Evolutionary conservation across 1,284 basidiomycete species (phyloP).

Genomic region (Retiboletus fuscus): DNA sequence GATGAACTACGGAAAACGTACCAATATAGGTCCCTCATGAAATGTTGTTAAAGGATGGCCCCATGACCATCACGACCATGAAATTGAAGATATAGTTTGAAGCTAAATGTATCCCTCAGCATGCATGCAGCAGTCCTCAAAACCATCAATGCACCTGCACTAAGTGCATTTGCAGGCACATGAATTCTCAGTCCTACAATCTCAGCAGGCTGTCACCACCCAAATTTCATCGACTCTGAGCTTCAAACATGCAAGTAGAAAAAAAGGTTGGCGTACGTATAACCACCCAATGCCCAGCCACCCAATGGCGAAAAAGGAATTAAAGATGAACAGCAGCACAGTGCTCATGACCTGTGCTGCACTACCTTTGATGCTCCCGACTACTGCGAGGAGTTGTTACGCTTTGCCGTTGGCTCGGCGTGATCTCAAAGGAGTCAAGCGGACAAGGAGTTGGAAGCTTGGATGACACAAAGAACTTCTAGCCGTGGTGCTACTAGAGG

Average conservation of each 20-base stretch:
- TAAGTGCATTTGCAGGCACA: conserved; percentile 75
- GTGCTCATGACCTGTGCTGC: conserved; percentile 66
- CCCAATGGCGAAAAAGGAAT: conserved; percentile 49
- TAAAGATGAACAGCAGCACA: conserved; percentile 49
- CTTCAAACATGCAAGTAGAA: not conserved
- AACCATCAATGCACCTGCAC: conserved; percentile 53
- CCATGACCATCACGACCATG: conserved; percentile 75
- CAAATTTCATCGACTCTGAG: not conserved
- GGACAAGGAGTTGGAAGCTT: no score
- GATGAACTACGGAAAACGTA: conserved; percentile 37
- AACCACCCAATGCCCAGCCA: conserved; percentile 73
- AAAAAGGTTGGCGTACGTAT: conserved; percentile 57
- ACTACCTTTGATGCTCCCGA: conserved; percentile 41
- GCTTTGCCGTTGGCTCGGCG: no score
- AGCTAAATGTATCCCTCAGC: conserved; percentile 41
- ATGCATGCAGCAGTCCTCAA: no score
- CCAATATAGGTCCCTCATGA: conserved; percentile 73
- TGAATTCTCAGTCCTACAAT: conserved; percentile 71
- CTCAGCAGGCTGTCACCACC: conserved; percentile 65
- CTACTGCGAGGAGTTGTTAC: conserved; percentile 49
- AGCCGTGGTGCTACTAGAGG: no score
- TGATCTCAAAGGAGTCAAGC: no score
- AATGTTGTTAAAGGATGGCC: conserved; percentile 73
- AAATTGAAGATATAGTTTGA: conserved; percentile 76
- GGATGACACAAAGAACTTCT: no score